Evolutionary conservation across 139 green algal genomes (phyloP).

Genomic region (Bryopsis sp.): DNA sequence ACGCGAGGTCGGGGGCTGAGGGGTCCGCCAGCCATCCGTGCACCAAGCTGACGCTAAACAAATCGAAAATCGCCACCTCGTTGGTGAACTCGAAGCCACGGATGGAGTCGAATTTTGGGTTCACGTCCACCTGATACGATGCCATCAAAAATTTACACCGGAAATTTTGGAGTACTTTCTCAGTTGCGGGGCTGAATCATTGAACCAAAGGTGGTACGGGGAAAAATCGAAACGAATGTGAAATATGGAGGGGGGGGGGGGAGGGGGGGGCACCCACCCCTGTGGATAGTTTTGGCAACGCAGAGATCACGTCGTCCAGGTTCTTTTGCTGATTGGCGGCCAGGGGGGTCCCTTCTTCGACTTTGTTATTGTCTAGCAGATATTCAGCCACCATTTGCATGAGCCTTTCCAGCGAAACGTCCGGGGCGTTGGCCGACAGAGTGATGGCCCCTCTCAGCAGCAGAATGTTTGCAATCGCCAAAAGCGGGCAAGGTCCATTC

Average conservation of each 20-base stretch:
- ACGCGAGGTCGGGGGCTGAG: background rate
- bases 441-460: constrained; percentile 56
- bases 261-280: no score
- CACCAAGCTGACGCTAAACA: constrained; percentile 81
- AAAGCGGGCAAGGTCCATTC: constrained; percentile 89
- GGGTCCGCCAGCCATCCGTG: constrained; percentile 92
- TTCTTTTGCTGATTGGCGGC: constrained; percentile 55
- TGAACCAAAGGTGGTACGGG: no score
- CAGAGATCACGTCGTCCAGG: constrained; percentile 50
- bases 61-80: constrained; percentile 87
- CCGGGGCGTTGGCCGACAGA: constrained; percentile 30
- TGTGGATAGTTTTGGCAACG: constrained; percentile 66
- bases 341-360: background rate
- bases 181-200: no score
- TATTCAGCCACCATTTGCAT: constrained; percentile 61
- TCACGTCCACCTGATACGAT: no score
- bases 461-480: constrained; percentile 84
- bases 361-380: constrained; percentile 57
- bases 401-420: constrained; percentile 42
- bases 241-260: no score
- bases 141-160: no score
- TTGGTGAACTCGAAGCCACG: constrained; percentile 35
- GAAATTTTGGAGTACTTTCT: no score
- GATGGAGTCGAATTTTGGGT: constrained; percentile 62
- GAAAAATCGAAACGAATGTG: no score